Evolutionary conservation across 352 stramenopile genomes (phyloP), one percentile per base, ranked within the genome.

Genomic region (Elongisporangium undulatum): DNA sequence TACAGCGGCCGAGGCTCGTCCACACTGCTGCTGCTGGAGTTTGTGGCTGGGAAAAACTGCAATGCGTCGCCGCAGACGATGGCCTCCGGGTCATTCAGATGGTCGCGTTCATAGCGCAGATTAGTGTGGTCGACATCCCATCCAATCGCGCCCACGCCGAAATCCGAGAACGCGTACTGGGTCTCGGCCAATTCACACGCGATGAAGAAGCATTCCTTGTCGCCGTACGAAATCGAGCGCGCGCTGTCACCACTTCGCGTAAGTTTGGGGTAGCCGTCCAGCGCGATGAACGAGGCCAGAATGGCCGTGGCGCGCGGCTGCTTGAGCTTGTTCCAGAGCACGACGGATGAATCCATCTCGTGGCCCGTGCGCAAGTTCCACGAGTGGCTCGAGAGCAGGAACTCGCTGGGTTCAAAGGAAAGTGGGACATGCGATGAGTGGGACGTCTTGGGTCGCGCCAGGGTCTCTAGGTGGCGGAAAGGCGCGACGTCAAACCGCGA

Each of bases 351-450:
- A 53, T 89, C 79, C 48, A 80, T 67, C 15, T 85, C 70, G 16
- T 84, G 70, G 23, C 79, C 76, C 12, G 74, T 67, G 1, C 68
- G 76, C n/a, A 67, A 56, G 26, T 80, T 86, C 73, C 75, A 89
- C 41, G 69, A 45, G 54, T 86, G 73, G 23, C 69, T 84, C 4
- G 58, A 69, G 5, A 81, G 51, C 13, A 81, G 48, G 49, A 76
- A 68, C 17, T 76, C 69, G 55, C 72, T 81, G n/a, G 72, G 69
- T 16, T 72, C 58, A 23, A 77, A 79, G 10, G 55, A 59, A 5
- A 4, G 2, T 17, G 13, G 13, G 52, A 19, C 41, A 10, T 5
- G 45, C 26, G 17, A 64, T 22, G 34, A 17, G 19, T 23, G n/a
- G 4, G 62, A 66, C 39, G 69, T 51, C 16, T 70, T 72, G 5